Base-by-base conservation (phyloP, 225 moss, liverwort and hornwort species). In the Pseudisothecium myosuroides region DNA sequence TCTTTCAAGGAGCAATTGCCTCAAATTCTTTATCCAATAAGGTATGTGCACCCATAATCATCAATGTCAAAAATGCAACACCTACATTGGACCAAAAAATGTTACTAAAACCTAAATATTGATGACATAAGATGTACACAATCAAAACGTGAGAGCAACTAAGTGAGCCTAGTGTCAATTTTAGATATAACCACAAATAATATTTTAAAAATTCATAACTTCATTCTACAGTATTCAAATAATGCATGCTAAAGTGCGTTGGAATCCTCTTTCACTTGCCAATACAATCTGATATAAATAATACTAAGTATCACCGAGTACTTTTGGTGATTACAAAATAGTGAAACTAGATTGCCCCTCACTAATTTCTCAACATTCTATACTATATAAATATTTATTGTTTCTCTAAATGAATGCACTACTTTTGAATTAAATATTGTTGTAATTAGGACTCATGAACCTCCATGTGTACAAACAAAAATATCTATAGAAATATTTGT, bases 111-210 rank as follows among this genome's bases (percentile, higher is more conserved):
- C 3, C 2, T 37, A n/a, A 56, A 6, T 4, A 10, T 56, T 26
- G 11, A 78, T 56, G 16, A n/a, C 4, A 37, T 4, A 54, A 54
- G 5, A 37, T 15, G 24, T 15, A 36, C 1, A 37, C 26, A 55
- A 37, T 16, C 10, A 78, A 55, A 78, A n/a, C 26, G n/a, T n/a
- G 7, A 78, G 1, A 16, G 6, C 4, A 55, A 16, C 0, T 4
- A 10, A 10, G 2, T 15, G 16, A 78, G 3, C 4, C 0, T 10
- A 0, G 4, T 55, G 17, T 55, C 0, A 0, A 78, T 24, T 77
- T 77, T 22, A 14, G 9, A 0, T 15, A 37, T 15, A 37, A 10
- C 1, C 23, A 9, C 6, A 54, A 54, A 54, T 2, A 77, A 54
- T 10, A 54, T 1, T 54, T 55, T 78, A 3, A 55, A 55, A 55